Base-by-base conservation (phyloP, 371 early-diverging fungal species). In the Mortierella sp. region DNA sequence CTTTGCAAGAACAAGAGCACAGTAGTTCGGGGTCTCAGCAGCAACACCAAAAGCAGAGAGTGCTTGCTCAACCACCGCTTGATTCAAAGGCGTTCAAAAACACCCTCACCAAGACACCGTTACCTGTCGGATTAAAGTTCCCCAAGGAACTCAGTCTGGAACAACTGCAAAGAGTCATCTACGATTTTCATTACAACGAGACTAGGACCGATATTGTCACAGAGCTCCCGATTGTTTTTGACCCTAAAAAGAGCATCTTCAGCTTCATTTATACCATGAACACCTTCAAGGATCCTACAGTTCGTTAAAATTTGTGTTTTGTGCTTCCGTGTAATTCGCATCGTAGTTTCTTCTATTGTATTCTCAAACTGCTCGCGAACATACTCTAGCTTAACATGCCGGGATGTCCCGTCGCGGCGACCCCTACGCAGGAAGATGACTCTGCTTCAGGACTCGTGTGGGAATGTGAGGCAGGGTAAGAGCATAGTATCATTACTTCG, bases 391-490 rank as follows among this genome's bases (percentile, higher is more conserved):
- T 59, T 24, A 42, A 63, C 41, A 32, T 68, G 1, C 50, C 51
- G 12, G 68, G 64, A 7, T 73, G 75, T 26, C 41, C 62, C n/a
- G 75, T 73, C 5, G 64, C 68, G 6, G 27, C 53, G 4, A 73
- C 75, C 15, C 75, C 75, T 2, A 27, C 30, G 2, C 30, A 14
- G 15, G 11, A 50, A 19, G 53, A 60, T 4, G 62, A 66, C 30
- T 63, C 75, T 7, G 55, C 67, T 3, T 62, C 68, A 6, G 75
- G 75, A 0, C 47, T 73, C 17, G 54, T 61, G 6, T 73, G 75
- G 68, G 60, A 60, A 44, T 73, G 75, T 27, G 68, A 73, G 30
- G 49, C 66, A 30, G 72, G 66, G 72, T 72, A 66, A 53, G 72
- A 32, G 7, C n/a, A n/a, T n/a, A n/a, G n/a, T n/a, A n/a, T n/a